Base-by-base conservation (phyloP, 2,329 filamentous ascomycete genomes). In the Pezicula radicicola region DNA sequence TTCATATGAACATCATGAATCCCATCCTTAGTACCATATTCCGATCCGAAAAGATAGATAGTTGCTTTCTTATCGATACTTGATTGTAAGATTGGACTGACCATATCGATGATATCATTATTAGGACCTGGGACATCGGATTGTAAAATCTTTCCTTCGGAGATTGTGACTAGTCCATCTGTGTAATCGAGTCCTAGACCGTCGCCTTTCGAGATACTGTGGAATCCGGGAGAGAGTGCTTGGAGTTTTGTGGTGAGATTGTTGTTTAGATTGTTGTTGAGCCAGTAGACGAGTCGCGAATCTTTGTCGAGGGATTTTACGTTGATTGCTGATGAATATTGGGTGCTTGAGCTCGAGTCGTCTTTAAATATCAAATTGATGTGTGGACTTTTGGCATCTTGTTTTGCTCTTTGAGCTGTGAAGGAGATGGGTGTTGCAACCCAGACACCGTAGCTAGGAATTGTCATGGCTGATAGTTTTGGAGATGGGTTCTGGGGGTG, bases 201-300 rank as follows among this genome's bases (percentile, higher is more conserved):
- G 37, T 28, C 41, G 6, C 16, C 27, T 10, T 45, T 28, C 4
- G 6, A 10, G 25, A 45, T 48, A 1, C 43, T 48, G 37, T 52
- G 52, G 46, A 45, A 52, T 28, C 59, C 63, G 15, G 46, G 36
- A 10, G 33, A 6, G 9, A 64, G 52, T 13, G 41, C 18, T 1
- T 40, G 19, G 4, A 64, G 60, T 27, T 50, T 44, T 16, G 45
- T 21, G 36, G 52, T 56, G 16, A 59, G 33, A 3, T 57, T 51
- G 49, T 61, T 54, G 18, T 72, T 73, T 49, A 78, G 72, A 48
- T 73, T 70, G 51, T 76, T 72, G 16, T 74, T 72, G 44, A 78
- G 66, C 60, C 76, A 75, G 65, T 78, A 80, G 50, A 79, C 78
- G 48, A 80, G 60, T 7, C 60, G 60, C 12, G 57, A 55, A 47